Evolutionary conservation across 1,139 yeast species (phyloP).

Genomic region (Scheffersomyces lignicola): DNA sequence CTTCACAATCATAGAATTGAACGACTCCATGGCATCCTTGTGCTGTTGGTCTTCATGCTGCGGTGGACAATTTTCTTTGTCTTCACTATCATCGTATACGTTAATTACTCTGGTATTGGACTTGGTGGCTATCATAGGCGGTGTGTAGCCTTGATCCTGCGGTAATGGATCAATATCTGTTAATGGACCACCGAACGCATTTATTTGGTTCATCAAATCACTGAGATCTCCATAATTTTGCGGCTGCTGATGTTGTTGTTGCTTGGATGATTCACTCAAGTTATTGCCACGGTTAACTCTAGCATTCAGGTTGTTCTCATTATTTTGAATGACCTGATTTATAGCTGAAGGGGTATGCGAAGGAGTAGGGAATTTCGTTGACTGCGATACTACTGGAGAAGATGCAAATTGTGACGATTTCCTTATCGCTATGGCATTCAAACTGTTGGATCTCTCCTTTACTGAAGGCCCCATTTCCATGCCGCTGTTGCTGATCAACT

Average conservation of each 20-base stretch:
- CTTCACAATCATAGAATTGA: slow-evolving; percentile 40
- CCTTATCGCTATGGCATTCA: slow-evolving; percentile 19
- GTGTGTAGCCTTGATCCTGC: slow-evolving; percentile 37
- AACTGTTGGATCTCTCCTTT: slow-evolving; percentile 14
- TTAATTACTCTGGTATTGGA: slow-evolving; percentile 47
- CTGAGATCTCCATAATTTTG: slow-evolving; percentile 44
- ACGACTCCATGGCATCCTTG: slow-evolving; percentile 25
- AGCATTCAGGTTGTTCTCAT: slow-evolving; percentile 11
- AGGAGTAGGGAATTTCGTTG: slow-evolving; percentile 40
- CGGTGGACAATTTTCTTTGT: slow-evolving; percentile 44
- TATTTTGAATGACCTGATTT: slow-evolving; percentile 41
- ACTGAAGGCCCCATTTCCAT: background rate
- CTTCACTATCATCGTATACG: slow-evolving; percentile 36
- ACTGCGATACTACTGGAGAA: slow-evolving; percentile 24
- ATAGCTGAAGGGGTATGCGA: slow-evolving; percentile 47
- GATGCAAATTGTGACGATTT: slow-evolving; percentile 23
- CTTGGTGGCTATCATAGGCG: slow-evolving; percentile 52
- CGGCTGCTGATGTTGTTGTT: slow-evolving; percentile 16
- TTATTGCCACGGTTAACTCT: slow-evolving; percentile 4
- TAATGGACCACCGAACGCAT: slow-evolving; percentile 52
- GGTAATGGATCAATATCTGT: slow-evolving; percentile 56
- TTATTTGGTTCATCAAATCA: slow-evolving; percentile 50
- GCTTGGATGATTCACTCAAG: slow-evolving; percentile 2
- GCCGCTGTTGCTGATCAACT: slow-evolving; percentile 1
- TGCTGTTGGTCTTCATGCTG: slow-evolving; percentile 12